These are phyloP conservation scores for Gnetum montanum DNA, from an alignment of 75 land plant species.

Conservation along the genomic window DNA sequence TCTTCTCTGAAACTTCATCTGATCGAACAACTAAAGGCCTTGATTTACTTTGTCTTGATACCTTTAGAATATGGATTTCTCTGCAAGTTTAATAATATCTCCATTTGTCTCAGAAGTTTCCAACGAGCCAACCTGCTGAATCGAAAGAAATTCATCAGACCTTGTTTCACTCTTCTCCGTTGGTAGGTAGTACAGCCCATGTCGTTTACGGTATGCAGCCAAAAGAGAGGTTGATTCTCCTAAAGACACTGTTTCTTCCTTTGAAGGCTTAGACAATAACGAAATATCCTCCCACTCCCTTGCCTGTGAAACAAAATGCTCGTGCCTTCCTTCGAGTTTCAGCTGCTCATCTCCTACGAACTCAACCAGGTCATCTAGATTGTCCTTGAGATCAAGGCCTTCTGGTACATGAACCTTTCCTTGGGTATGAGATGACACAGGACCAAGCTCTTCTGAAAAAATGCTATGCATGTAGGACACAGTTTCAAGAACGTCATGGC, in stretches of 20 bases:
- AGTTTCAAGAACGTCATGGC: constrained; percentile 17
- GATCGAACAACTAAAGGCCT: constrained; percentile 75
- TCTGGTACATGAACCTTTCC: constrained; percentile 57
- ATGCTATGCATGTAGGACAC: constrained; percentile 21
- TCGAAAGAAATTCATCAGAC: constrained; percentile 59
- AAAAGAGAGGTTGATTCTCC: constrained; percentile 59
- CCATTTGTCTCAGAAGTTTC: constrained; percentile 16
- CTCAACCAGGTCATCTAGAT: constrained; percentile 46
- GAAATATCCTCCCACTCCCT: constrained; percentile 23
- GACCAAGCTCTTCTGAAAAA: constrained; percentile 58
- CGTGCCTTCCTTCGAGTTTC: constrained; percentile 17
- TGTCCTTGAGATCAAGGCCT: constrained; percentile 49
- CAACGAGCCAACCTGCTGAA: too few relatives aligned
- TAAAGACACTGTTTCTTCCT: constrained; percentile 22
- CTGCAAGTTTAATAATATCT: constrained; percentile 55
- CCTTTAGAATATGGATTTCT: constrained; percentile 40
- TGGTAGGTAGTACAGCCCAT: constrained; percentile 73
- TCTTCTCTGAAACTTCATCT: constrained; percentile 52
- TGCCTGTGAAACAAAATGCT: constrained; percentile 5
- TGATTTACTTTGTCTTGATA: constrained; percentile 39
- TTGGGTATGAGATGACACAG: constrained; percentile 65
- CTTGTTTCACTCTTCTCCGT: constrained; percentile 23
- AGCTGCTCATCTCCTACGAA: constrained; percentile 27
- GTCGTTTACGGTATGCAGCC: constrained; percentile 68
- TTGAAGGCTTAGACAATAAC: constrained; percentile 1